Conservation (phyloP, 1,284 basidiomycete genomes). For the Irpex sp. region DNA sequence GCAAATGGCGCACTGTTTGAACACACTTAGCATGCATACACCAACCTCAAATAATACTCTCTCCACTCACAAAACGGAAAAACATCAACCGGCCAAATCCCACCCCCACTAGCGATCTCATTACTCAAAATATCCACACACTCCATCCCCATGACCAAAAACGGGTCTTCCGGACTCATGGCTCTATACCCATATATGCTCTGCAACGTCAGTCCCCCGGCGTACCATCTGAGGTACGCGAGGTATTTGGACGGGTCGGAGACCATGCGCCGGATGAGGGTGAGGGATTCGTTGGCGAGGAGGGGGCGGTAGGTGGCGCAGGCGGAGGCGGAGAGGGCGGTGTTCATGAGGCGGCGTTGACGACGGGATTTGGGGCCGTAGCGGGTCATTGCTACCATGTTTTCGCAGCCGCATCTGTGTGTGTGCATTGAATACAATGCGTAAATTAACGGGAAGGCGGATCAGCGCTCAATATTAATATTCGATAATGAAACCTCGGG, state of each 20-base stretch:
- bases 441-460: slow-evolving; percentile 10
- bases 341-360: slow-evolving; percentile 59
- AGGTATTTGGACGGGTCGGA: slow-evolving; percentile 26
- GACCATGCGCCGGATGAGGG: slow-evolving; percentile 27
- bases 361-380: slow-evolving; percentile 59
- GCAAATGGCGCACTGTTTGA: slow-evolving; percentile 29
- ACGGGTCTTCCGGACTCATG: slow-evolving; percentile 44
- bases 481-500: no score
- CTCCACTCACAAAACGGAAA: slow-evolving; percentile 38
- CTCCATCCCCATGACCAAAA: slow-evolving; percentile 55
- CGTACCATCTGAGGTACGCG: slow-evolving; percentile 35
- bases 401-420: slow-evolving; percentile 57
- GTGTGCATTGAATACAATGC: no score
- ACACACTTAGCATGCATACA: neutral
- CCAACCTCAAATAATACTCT: neutral
- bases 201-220: slow-evolving; percentile 54
- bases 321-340: slow-evolving; percentile 47
- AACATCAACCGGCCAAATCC: slow-evolving; percentile 66
- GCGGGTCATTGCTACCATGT: slow-evolving; percentile 68
- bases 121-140: slow-evolving; percentile 55
- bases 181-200: slow-evolving; percentile 64
- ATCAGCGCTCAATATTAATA: no score
- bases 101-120: slow-evolving; percentile 55
- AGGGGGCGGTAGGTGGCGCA: slow-evolving; percentile 56
- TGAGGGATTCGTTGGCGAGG: slow-evolving; percentile 43